Conservation (phyloP, 169 alveolate genomes). For the Plasmodium cynomolgi region DNA sequence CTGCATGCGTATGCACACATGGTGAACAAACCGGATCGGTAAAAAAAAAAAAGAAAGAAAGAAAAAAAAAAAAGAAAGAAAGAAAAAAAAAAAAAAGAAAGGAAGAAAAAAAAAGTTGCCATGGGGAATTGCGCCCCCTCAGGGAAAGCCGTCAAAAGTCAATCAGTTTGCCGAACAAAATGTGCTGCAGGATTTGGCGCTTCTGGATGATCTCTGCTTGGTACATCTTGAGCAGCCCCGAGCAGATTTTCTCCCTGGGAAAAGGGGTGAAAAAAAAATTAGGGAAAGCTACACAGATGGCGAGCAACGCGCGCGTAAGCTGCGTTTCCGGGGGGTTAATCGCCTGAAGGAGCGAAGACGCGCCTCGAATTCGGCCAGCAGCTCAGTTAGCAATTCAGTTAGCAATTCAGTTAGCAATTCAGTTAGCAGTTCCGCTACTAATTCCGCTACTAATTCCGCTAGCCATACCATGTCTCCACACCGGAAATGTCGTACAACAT, state of each 20-base stretch:
- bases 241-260: slow-evolving; percentile 84
- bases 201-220: slow-evolving; percentile 92
- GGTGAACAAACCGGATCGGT: background rate
- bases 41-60: slow-evolving; percentile 2
- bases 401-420: too few relatives aligned
- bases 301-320: background rate
- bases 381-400: too few relatives aligned
- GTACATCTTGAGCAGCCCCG: slow-evolving; percentile 94
- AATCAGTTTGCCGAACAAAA: slow-evolving; percentile 90
- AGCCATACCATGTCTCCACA: slow-evolving; percentile 82
- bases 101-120: background rate
- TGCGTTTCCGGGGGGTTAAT: background rate
- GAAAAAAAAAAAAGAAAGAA: background rate
- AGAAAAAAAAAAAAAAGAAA: slow-evolving; percentile 2
- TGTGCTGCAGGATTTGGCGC: slow-evolving; percentile 92
- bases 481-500: slow-evolving; percentile 93
- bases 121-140: background rate
- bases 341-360: background rate
- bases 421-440: too few relatives aligned
- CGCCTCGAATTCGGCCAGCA: background rate
- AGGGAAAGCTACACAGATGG: slow-evolving; percentile 68
- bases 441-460: too few relatives aligned
- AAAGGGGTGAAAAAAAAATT: background rate
- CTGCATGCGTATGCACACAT: background rate
- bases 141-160: slow-evolving; percentile 64